phyloP scores from a whole-genome alignment of 2,329 filamentous ascomycete genomes.

The Tolypocladium tropicale region DNA sequence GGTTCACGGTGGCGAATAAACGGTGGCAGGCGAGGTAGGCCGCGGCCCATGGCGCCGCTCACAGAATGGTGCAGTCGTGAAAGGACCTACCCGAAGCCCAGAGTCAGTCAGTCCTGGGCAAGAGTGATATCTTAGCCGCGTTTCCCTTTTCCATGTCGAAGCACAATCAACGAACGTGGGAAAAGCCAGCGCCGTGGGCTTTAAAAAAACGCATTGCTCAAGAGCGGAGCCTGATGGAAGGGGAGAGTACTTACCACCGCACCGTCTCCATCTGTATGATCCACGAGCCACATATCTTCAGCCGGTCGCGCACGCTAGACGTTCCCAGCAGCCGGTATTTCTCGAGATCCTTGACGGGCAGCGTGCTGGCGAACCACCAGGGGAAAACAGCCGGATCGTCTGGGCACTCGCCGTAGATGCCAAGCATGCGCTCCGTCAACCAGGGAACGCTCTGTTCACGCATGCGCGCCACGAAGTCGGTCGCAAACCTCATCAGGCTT shows the following conservation, averaged over 20 bases:
- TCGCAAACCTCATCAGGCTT: constrained; percentile 54
- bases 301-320: constrained; percentile 64
- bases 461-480: constrained; percentile 61
- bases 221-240: too few relatives aligned
- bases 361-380: constrained; percentile 81
- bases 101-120: constrained; percentile 16
- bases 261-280: constrained; percentile 60
- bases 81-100: constrained; percentile 17
- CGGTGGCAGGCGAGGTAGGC: background rate
- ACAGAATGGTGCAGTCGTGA: constrained; percentile 20
- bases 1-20: background rate
- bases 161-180: background rate
- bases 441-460: constrained; percentile 59
- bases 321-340: constrained; percentile 69
- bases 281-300: constrained; percentile 79
- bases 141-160: background rate
- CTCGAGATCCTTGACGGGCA: constrained; percentile 67
- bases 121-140: background rate
- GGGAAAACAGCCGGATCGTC: constrained; percentile 68
- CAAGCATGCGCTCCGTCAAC: constrained; percentile 61
- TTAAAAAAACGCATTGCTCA: background rate
- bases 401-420: constrained; percentile 69
- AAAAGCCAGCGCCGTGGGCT: background rate
- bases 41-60: constrained; percentile 1
- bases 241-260: constrained; percentile 50